phyloP scores from a whole-genome alignment of 176 grass and related monocot species.

The Secale cereale region DNA sequence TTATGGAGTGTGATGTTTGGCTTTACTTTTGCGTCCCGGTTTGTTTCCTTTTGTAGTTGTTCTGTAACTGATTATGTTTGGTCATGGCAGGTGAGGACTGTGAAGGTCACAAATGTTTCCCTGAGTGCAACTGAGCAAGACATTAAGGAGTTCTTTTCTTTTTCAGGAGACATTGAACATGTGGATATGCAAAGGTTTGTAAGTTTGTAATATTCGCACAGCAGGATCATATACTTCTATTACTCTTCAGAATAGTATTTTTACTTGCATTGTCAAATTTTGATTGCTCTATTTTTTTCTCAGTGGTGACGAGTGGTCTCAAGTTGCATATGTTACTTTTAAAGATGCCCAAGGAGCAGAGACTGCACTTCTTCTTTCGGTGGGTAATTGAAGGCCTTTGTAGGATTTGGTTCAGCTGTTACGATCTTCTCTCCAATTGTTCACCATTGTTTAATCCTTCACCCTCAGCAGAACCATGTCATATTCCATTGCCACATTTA shows the following conservation, averaged over 20 bases:
- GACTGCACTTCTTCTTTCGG: slow-evolving; percentile 94
- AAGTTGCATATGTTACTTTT: slow-evolving; percentile 97
- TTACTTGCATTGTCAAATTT: background rate
- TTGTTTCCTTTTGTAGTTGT: background rate
- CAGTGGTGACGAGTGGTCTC: slow-evolving; percentile 91
- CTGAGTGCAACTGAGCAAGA: slow-evolving; percentile 77
- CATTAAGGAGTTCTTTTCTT: slow-evolving; percentile 92
- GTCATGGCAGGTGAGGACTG: slow-evolving; percentile 61
- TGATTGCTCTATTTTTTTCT: background rate
- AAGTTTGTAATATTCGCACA: background rate
- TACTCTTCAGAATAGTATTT: background rate
- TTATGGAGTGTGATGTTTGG: background rate
- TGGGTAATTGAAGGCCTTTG: slow-evolving; percentile 30
- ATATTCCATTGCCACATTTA: background rate
- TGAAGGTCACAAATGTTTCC: slow-evolving; percentile 86
- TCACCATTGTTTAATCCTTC: background rate
- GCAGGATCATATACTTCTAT: background rate
- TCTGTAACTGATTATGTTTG: background rate
- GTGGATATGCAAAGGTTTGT: slow-evolving; percentile 79
- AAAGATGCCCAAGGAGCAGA: slow-evolving; percentile 86
- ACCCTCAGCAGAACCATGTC: background rate
- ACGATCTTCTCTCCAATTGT: background rate
- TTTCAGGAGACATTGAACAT: slow-evolving; percentile 93
- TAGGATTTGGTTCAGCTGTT: slow-evolving; percentile 7
- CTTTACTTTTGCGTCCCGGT: background rate